A percentile compares a stretch with the other conserved stretches of the same genome.
Conservation (phyloP, 2,329 filamentous ascomycete genomes). For the Tolypocladium ovalisporum region DNA sequence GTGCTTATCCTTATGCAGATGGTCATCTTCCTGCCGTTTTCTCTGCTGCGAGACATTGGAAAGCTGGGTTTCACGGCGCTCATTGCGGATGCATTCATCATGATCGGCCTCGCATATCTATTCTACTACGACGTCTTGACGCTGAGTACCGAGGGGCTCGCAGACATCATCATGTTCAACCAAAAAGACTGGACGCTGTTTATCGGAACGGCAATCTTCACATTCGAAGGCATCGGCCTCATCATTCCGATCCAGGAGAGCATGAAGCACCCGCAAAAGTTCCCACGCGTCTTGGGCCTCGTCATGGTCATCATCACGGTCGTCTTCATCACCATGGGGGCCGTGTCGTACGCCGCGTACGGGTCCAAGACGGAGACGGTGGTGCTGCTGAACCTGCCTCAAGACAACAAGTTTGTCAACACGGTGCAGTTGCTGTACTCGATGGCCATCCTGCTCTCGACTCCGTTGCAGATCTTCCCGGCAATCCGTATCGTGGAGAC, state of each 20-base stretch:
- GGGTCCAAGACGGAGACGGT: conserved; percentile 94
- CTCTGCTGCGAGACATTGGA: conserved; percentile 88
- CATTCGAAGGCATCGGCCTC: conserved; percentile 92
- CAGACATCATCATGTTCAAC: conserved; percentile 89
- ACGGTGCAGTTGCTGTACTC: conserved; percentile 94
- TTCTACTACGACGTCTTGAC: conserved; percentile 93
- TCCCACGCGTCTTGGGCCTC: conserved; percentile 73
- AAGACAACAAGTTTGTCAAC: conserved; percentile 92
- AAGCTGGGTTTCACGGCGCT: conserved; percentile 94
- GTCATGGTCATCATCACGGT: conserved; percentile 95
- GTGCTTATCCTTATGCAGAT: conserved; percentile 91
- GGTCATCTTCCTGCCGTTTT: conserved; percentile 88
- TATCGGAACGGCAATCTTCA: conserved; percentile 98
- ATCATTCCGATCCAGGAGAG: conserved; percentile 98
- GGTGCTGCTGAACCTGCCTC: conserved; percentile 88
- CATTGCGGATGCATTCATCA: conserved; percentile 87
- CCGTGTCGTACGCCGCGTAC: conserved; percentile 90
- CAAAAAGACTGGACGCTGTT: conserved; percentile 88
- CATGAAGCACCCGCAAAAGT: conserved; percentile 85
- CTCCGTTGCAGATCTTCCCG: conserved; percentile 92
- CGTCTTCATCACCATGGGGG: conserved; percentile 83
- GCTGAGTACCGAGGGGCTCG: conserved; percentile 61
- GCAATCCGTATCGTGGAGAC: conserved; percentile 96
- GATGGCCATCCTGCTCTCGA: conserved; percentile 91
- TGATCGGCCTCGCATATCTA: conserved; percentile 83